Base-by-base conservation (phyloP, 2,329 filamentous ascomycete species). In the Aspergillus luchuensis region DNA sequence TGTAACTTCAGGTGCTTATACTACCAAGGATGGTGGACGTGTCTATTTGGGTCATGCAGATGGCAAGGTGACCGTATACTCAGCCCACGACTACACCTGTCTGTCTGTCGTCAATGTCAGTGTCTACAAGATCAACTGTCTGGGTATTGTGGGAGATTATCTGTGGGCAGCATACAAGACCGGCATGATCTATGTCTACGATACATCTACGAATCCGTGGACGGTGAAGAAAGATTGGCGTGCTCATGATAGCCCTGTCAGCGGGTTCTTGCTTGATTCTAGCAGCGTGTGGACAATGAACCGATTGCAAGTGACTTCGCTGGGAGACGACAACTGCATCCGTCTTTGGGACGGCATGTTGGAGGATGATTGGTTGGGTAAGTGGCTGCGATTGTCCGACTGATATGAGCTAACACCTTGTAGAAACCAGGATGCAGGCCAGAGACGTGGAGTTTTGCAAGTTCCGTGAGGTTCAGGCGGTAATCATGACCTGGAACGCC, bases 81-180 rank as follows among this genome's bases (percentile, higher is more conserved):
- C 91, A 2, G 86, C 86, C 23, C 84, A 82, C 23, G 88, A 93
- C 69, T 95, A 90, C 72, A 79, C 87, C 0, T 97, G 91, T 69
- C 72, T 96, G n/a, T 87, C 86, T 5, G 83, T 96, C 38, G 81
- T 98, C 62, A 97, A 88, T 69, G 85, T 97, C 68, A 98, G 92
- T 75, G 85, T 93, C 13, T 98, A 96, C 84, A 98, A 97, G 77
- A 96, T 99, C 76, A 97, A 92, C 73, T 88, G 90, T 38, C 81
- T 99, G 57, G 86, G 88, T 2, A 91, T 92, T 8, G 90, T 92
- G 3, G 93, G 92, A 5, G 85, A 88, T 62, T 86, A 91, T 70
- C 82, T 99, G 0, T 99, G 95, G 95, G 92, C 92, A 28, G 94
- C 89, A 2, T 98, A 93, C 79, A 97, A 94, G 74, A 97, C 91